Conservation (phyloP, 805 yeast species). For the Suhomyces emberorum region DNA sequence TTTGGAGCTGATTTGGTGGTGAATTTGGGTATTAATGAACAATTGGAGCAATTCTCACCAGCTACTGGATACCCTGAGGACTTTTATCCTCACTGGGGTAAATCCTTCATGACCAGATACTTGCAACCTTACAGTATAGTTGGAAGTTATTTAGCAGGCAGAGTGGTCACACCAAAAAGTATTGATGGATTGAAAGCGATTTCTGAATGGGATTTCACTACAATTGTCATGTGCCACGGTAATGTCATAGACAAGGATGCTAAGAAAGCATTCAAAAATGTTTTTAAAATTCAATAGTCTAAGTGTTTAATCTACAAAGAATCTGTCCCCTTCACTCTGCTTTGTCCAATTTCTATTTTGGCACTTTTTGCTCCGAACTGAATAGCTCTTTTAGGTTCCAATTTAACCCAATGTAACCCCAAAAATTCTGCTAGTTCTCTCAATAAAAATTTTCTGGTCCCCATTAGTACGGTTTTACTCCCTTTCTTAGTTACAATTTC, state of each 20-base stretch:
- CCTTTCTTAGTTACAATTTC: slow-evolving; percentile 21
- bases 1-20: slow-evolving; percentile 61
- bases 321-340: slow-evolving; percentile 77
- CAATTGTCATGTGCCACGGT: slow-evolving; percentile 39
- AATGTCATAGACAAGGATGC: slow-evolving; percentile 45
- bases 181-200: slow-evolving; percentile 18
- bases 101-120: slow-evolving; percentile 37
- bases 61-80: slow-evolving; percentile 44
- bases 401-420: slow-evolving; percentile 52
- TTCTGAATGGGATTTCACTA: slow-evolving; percentile 22
- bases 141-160: slow-evolving; percentile 29
- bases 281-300: too few relatives aligned
- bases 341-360: slow-evolving; percentile 79
- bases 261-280: slow-evolving; percentile 22
- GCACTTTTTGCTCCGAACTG: slow-evolving; percentile 97
- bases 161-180: slow-evolving; percentile 18
- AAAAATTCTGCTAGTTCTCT: slow-evolving; percentile 56
- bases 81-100: slow-evolving; percentile 44
- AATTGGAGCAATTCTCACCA: slow-evolving; percentile 42
- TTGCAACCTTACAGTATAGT: slow-evolving; percentile 39
- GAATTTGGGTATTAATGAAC: slow-evolving; percentile 45
- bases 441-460: slow-evolving; percentile 51
- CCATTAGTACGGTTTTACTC: slow-evolving; percentile 15
- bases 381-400: slow-evolving; percentile 88
- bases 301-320: slow-evolving; percentile 3